Evolutionary conservation across 371 early-diverging fungal species (phyloP).

Genomic region (Rozella allomycis): DNA sequence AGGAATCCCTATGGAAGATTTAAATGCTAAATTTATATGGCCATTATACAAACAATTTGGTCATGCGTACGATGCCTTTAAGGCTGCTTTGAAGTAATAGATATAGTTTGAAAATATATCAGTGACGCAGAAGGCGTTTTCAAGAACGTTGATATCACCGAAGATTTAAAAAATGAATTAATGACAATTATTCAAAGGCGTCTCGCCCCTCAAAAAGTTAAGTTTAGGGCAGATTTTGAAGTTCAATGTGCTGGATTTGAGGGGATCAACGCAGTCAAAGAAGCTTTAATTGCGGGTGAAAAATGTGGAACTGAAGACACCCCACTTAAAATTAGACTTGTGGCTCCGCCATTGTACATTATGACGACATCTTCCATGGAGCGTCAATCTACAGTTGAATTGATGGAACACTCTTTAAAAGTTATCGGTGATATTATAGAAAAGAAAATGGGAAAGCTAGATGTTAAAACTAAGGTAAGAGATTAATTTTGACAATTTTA

Average conservation of each 20-base stretch:
- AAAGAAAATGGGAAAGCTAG: constrained; percentile 43
- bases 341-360: constrained; percentile 88
- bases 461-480: constrained; percentile 58
- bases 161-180: constrained; percentile 46
- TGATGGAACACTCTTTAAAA: constrained; percentile 66
- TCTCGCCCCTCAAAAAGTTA: constrained; percentile 86
- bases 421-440: constrained; percentile 59
- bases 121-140: constrained; percentile 78
- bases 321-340: constrained; percentile 29
- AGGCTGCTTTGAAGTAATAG: constrained; percentile 59
- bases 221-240: constrained; percentile 87
- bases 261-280: constrained; percentile 92
- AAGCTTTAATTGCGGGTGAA: constrained; percentile 76
- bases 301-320: constrained; percentile 27
- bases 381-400: constrained; percentile 58
- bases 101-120: constrained; percentile 1
- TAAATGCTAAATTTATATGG: constrained; percentile 86
- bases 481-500: constrained; percentile 2
- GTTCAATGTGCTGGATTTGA: constrained; percentile 87
- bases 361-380: constrained; percentile 72
- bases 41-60: constrained; percentile 94
- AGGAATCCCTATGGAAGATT: constrained; percentile 41
- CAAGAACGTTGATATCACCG: constrained; percentile 44
- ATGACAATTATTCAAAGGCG: constrained; percentile 62
- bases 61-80: constrained; percentile 92